A percentile compares a stretch with the other conserved stretches of the same genome.
These are phyloP conservation scores for Secale cereale DNA, from an alignment of 176 grass and related monocot genomes.

Conservation along the genomic window DNA sequence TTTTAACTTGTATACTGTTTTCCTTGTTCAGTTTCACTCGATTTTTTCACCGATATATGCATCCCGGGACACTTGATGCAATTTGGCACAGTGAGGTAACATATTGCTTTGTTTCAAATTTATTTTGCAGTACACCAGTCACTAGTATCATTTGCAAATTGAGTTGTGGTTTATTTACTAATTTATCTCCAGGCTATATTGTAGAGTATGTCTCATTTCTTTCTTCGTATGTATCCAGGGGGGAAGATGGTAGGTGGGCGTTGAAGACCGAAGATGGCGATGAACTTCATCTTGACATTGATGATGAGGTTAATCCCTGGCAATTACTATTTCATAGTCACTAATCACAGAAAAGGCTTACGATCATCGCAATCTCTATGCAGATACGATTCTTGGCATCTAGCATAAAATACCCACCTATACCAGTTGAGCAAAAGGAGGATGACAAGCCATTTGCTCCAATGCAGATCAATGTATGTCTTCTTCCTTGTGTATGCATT, in stretches of 20 bases:
- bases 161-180: neutral
- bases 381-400: constrained; percentile 84
- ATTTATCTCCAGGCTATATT: neutral
- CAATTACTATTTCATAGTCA: neutral
- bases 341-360: neutral
- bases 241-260: constrained; percentile 74
- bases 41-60: constrained; percentile 83
- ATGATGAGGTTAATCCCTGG: constrained; percentile 60
- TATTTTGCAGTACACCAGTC: neutral
- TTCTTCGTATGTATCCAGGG: constrained; percentile 34
- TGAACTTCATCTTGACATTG: constrained; percentile 70
- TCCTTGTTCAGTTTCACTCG: constrained; percentile 80
- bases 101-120: constrained; percentile 12
- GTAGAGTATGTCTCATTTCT: constrained; percentile 7
- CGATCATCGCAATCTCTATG: constrained; percentile 22
- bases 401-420: constrained; percentile 74
- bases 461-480: constrained; percentile 78
- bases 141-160: constrained; percentile 1
- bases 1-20: constrained; percentile 23
- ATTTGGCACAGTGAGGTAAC: constrained; percentile 47
- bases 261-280: constrained; percentile 34
- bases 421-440: constrained; percentile 82
- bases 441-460: constrained; percentile 73
- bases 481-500: neutral
- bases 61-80: constrained; percentile 65